These are phyloP conservation scores for Lachancea cidri DNA, from an alignment of 805 yeast species.

Conservation along the genomic window DNA sequence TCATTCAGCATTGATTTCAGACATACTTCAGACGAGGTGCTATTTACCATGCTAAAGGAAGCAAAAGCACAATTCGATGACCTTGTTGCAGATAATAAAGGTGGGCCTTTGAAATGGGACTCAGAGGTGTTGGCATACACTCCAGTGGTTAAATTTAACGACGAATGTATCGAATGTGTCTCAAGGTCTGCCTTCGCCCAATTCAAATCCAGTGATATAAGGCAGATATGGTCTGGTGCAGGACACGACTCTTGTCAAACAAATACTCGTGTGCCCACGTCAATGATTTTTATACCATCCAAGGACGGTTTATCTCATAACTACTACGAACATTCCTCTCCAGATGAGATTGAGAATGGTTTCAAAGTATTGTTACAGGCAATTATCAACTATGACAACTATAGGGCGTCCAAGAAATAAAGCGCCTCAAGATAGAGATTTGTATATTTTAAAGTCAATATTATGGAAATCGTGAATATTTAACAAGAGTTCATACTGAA, in stretches of 20 bases:
- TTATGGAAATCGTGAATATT: no score
- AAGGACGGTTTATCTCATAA: constrained; percentile 60
- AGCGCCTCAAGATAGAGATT: no score
- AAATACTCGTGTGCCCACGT: constrained; percentile 49
- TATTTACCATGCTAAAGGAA: constrained; percentile 35
- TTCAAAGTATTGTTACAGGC: constrained; percentile 48
- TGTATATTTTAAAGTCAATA: no score
- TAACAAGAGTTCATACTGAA: no score
- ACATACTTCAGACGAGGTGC: constrained; percentile 42
- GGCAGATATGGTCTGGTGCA: constrained; percentile 56
- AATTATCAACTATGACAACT: constrained; percentile 35
- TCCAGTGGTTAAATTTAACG: constrained; percentile 48
- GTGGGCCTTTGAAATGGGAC: constrained; percentile 24
- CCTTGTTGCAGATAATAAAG: constrained; percentile 27
- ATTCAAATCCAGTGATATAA: constrained; percentile 40
- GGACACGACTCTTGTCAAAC: constrained; percentile 66
- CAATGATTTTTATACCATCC: constrained; percentile 67
- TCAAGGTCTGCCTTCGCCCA: constrained; percentile 43
- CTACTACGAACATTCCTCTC: constrained; percentile 57
- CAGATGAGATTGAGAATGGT: constrained; percentile 56
- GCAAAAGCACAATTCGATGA: constrained; percentile 33
- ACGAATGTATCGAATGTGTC: constrained; percentile 45
- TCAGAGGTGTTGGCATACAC: constrained; percentile 41
- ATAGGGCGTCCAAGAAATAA: constrained; percentile 8
- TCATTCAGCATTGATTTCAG: constrained; percentile 53